These are phyloP conservation scores for Lodderomyces metapsilosis DNA, from an alignment of 1,139 yeast species.

Conservation along the genomic window DNA sequence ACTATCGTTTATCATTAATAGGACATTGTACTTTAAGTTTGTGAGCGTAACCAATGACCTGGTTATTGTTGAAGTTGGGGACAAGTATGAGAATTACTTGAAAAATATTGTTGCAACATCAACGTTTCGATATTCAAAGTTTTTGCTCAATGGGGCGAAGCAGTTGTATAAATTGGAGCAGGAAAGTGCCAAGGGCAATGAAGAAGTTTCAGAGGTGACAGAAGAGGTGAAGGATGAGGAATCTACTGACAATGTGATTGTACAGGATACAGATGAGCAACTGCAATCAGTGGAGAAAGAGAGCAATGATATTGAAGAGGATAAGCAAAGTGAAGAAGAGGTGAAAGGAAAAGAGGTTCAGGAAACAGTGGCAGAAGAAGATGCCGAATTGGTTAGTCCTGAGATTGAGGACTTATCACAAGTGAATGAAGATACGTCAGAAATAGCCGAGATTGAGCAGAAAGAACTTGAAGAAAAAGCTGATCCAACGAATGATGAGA, in stretches of 20 bases:
- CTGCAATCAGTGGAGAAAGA: too few species aligned
- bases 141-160: constrained; percentile 27
- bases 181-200: background rate
- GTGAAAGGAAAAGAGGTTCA: constrained; percentile 1
- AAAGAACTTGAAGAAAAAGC: background rate
- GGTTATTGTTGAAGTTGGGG: constrained; percentile 18
- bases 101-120: constrained; percentile 27
- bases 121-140: constrained; percentile 23
- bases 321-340: constrained; percentile 5
- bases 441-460: constrained; percentile 8
- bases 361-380: constrained; percentile 3
- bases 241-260: constrained; percentile 11
- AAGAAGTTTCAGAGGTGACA: background rate
- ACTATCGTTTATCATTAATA: constrained; percentile 14
- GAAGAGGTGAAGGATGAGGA: constrained; percentile 11
- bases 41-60: constrained; percentile 19
- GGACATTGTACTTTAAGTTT: constrained; percentile 18
- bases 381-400: constrained; percentile 5
- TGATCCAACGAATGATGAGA: constrained; percentile 1
- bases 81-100: constrained; percentile 19
- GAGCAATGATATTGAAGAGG: background rate
- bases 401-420: constrained; percentile 3
- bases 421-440: background rate
- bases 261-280: too few species aligned
- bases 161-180: constrained; percentile 18